Evolutionary conservation across 352 stramenopile genomes (phyloP).

Genomic region (Pythium folliculosum): DNA sequence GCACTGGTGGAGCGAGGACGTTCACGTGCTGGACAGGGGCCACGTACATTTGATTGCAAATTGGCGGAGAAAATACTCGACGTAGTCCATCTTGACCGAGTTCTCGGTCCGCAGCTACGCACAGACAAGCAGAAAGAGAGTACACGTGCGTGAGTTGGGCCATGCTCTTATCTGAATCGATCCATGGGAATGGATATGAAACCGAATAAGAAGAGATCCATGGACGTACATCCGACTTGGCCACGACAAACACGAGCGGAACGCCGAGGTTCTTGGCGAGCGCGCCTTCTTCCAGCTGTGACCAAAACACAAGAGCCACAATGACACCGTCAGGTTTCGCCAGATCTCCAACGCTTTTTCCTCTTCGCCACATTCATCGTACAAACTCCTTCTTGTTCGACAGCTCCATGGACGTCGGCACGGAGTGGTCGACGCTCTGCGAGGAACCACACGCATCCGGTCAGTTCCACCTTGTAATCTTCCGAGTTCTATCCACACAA

Average conservation of each 20-base stretch:
- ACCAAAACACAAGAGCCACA: neutral
- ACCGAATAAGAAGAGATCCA: no score
- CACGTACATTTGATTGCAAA: constrained; percentile 78
- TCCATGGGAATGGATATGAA: no score
- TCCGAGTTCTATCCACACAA: neutral
- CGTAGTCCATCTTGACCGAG: constrained; percentile 86
- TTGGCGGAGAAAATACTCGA: constrained; percentile 78
- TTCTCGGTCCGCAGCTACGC: constrained; percentile 68
- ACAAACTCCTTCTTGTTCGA: constrained; percentile 72
- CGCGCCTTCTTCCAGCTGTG: constrained; percentile 74
- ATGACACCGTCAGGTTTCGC: neutral
- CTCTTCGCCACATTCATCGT: constrained; percentile 15
- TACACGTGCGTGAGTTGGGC: neutral
- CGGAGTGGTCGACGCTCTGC: constrained; percentile 61
- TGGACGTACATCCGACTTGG: constrained; percentile 72
- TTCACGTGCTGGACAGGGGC: neutral
- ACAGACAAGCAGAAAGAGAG: neutral
- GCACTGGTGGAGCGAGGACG: no score
- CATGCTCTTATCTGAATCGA: no score
- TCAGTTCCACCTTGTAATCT: constrained; percentile 9
- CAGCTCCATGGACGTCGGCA: constrained; percentile 52
- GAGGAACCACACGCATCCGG: neutral
- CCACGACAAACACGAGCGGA: constrained; percentile 68
- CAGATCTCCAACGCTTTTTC: no score
- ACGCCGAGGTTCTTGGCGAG: constrained; percentile 80